Base-by-base conservation (phyloP, 2,329 filamentous ascomycete genomes). In the Exophiala sideris region DNA sequence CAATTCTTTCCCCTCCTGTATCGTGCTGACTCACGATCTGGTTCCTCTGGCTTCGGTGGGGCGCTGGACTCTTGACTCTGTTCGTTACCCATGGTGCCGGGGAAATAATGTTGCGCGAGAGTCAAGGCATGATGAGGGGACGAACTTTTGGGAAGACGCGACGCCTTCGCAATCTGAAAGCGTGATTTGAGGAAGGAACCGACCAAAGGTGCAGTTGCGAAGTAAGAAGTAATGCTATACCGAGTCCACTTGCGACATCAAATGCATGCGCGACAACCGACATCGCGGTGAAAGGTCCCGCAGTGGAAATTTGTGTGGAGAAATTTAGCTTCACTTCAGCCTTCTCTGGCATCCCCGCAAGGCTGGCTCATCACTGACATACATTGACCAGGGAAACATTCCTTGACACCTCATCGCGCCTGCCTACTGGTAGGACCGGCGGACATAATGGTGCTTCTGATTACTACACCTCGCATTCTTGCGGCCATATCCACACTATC, bases 361-460 rank as follows among this genome's bases (percentile, higher is more conserved):
- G 24, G 24, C 24, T 29, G 7, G 5, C 5, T 29, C 24, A 29
- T 29, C 16, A 18, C 16, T 18, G 16, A 18, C 16, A 18, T 18
- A 18, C 3, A 18, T 18, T 18, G 16, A 18, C 16, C 16, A 18
- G 16, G 16, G 16, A 18, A 18, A 18, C 16, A 18, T 18, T 3
- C 16, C 16, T 18, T 18, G 16, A 18, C 16, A 32, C 36, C 10
- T 20, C 33, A 16, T n/a, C 10, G 41, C 14, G 10, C 24, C 24
- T 29, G 7, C 24, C 24, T 5, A 29, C 24, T 5, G 24, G 24
- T 29, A 5, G 24, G 7, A 29, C 5, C 24, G 5, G 5, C 5
- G 24, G 24, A 5, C 24, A 8, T 8, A 29, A 76, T 76, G 74
- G 74, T 76, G 44, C 67, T 69, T 14, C 68, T 76, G 21, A 61